Base-by-base conservation (phyloP, 441 rosid genomes). In the Gossypium gossypioides region DNA sequence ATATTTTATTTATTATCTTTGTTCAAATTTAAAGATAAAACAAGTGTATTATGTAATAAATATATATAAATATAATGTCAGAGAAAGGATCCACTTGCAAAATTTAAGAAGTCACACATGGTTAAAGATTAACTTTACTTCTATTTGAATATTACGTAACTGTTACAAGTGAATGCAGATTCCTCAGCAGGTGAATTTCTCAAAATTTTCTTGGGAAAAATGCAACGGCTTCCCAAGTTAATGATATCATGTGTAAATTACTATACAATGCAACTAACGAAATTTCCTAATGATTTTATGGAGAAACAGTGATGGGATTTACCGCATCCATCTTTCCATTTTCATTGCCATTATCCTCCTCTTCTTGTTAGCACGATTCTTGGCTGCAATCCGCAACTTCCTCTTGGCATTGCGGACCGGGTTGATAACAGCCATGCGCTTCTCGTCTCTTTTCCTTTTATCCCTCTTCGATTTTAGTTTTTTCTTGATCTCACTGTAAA, bases 391-490 rank as follows among this genome's bases (percentile, higher is more conserved):
- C 76, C 89, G 84, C 61, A 87, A 76, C 82, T 93, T 96, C 84
- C 99, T 89, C 87, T 90, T 91, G 40, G 97, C 97, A 74, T 87
- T 89, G 42, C 97, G 80, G 78, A 42, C 79, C 0, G 98, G 98
- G 72, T 96, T 90, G 8, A 89, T 87, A 29, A 91, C 98, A 34
- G 97, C 94, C 96, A 90, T 89, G 12, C 82, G 74, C 84, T 96
- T 96, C 67, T 88, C 94, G 4, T 88, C 98, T 67, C 78, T 84
- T 79, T 82, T 93, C 81, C 93, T 88, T 83, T 84, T 90, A 1
- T 96, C 96, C 72, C 98, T 83, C 84, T 82, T 93, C 42, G 70
- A 73, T 82, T 82, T 86, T 48, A 91, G 54, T 34, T 69, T 84
- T 55, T 86, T 91, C 81, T 92, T 87, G 72, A 89, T 84, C 74